Evolutionary conservation across 1,284 basidiomycete genomes (phyloP).

Genomic region (Apiotrichum veenhuisii): DNA sequence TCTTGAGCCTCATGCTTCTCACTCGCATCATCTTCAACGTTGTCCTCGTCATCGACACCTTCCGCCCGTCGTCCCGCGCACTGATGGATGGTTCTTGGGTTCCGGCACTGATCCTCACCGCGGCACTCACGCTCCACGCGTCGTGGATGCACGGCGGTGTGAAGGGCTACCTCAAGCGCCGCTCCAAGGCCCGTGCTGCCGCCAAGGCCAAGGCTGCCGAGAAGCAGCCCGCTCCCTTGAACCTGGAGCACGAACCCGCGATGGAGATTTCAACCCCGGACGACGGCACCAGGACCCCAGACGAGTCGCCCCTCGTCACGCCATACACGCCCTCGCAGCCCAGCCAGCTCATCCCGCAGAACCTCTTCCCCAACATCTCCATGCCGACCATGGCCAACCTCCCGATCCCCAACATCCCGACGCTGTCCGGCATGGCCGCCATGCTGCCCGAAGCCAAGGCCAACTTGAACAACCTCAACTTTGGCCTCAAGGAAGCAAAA

Average conservation of each 20-base stretch:
- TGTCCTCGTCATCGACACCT: conserved; percentile 49
- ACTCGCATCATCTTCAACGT: conserved; percentile 58
- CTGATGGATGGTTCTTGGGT: conserved; percentile 45
- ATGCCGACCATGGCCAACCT: conserved; percentile 19
- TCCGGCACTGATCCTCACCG: conserved; percentile 51
- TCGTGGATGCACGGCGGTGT: conserved; percentile 59
- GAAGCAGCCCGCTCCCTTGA: not conserved
- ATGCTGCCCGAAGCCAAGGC: conserved; percentile 20
- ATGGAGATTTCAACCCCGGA: conserved; percentile 1
- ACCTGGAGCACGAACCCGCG: not conserved
- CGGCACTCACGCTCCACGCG: conserved; percentile 56
- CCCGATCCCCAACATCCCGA: conserved; percentile 20
- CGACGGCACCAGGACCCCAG: conserved; percentile 25
- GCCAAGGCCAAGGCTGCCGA: not conserved
- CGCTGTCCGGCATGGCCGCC: conserved; percentile 19
- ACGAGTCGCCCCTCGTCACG: conserved; percentile 43
- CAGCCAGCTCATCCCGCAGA: conserved; percentile 23
- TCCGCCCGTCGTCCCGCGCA: conserved; percentile 43
- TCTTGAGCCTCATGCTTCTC: conserved; percentile 56
- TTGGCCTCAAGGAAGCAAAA: conserved; percentile 30
- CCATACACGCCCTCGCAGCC: conserved; percentile 36
- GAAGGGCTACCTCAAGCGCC: conserved; percentile 54
- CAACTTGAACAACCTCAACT: conserved; percentile 15
- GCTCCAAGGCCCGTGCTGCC: conserved; percentile 7
- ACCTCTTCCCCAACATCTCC: conserved; percentile 24